phyloP scores from a whole-genome alignment of 2,329 filamentous ascomycete genomes.

The Colletotrichum coccodes region DNA sequence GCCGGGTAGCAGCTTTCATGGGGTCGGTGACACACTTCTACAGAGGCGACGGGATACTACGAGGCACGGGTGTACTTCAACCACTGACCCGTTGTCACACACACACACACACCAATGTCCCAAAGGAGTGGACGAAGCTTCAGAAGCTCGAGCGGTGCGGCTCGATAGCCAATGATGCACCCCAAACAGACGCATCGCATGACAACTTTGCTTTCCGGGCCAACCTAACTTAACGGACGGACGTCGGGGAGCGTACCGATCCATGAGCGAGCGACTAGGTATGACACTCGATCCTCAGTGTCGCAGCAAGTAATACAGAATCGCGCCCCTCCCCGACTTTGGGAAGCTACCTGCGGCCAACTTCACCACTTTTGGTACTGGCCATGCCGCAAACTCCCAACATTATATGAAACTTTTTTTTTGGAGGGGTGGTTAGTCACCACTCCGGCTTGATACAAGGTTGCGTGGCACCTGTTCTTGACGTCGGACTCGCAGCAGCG shows the following conservation, averaged over 20 bases:
- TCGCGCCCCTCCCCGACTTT: not conserved
- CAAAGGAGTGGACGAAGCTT: not conserved
- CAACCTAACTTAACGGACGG: not conserved
- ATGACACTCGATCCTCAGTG: not conserved
- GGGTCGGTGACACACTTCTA: too few relatives aligned
- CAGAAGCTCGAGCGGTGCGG: slow-evolving; percentile 10
- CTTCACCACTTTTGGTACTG: not conserved
- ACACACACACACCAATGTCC: not conserved
- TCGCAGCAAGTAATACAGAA: not conserved
- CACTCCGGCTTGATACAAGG: not conserved
- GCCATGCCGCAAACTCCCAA: not conserved
- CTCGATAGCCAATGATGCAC: slow-evolving; percentile 19
- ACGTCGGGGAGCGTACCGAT: slow-evolving; percentile 15
- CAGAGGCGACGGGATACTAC: too few relatives aligned
- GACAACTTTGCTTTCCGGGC: not conserved
- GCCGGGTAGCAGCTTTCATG: too few relatives aligned
- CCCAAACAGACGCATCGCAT: slow-evolving; percentile 18
- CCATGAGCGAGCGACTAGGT: not conserved
- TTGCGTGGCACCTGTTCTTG: slow-evolving; percentile 13
- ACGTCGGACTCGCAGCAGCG: slow-evolving; percentile 1
- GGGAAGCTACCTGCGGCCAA: not conserved
- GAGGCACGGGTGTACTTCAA: too few relatives aligned
- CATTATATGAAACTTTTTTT: slow-evolving; percentile 7
- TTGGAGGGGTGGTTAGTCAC: too few relatives aligned
- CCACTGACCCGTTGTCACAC: not conserved